Evolutionary conservation across 306 rosid genomes (phyloP).

Genomic region (Corylus avellana): DNA sequence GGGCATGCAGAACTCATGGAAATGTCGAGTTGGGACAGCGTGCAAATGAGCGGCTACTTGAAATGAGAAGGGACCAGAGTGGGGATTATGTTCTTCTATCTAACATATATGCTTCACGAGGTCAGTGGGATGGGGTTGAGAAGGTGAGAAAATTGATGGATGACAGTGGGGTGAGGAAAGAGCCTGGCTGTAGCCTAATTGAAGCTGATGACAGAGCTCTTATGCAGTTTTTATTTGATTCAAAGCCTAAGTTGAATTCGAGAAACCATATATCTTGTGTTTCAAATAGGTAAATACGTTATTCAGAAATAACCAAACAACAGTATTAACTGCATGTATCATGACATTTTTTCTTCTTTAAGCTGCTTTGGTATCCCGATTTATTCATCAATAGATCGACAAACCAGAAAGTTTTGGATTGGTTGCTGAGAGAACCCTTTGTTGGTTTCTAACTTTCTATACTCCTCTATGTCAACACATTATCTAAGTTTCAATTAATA

Average conservation of each 20-base stretch:
- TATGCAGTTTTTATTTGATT: constrained; percentile 44
- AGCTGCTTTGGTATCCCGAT: too few species aligned
- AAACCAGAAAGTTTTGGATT: neutral
- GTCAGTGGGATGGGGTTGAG: constrained; percentile 80
- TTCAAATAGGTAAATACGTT: neutral
- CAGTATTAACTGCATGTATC: neutral
- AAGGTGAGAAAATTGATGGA: constrained; percentile 79
- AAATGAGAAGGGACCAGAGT: constrained; percentile 64
- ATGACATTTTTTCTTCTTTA: neutral
- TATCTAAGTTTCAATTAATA: neutral
- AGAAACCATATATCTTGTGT: constrained; percentile 5
- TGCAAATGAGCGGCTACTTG: constrained; percentile 56
- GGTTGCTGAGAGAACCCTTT: neutral
- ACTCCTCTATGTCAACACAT: too few species aligned
- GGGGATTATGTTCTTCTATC: constrained; percentile 80
- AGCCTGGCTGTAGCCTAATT: constrained; percentile 61
- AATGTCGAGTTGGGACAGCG: constrained; percentile 64
- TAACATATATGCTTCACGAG: constrained; percentile 62
- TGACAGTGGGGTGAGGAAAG: constrained; percentile 62
- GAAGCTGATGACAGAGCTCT: constrained; percentile 48
- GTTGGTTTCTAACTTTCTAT: neutral
- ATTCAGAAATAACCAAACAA: neutral
- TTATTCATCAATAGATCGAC: neutral
- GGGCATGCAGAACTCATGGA: constrained; percentile 84
- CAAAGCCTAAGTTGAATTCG: constrained; percentile 25